These are phyloP conservation scores for Alternaria sp. DNA, from an alignment of 2,329 filamentous ascomycete genomes.

Conservation along the genomic window DNA sequence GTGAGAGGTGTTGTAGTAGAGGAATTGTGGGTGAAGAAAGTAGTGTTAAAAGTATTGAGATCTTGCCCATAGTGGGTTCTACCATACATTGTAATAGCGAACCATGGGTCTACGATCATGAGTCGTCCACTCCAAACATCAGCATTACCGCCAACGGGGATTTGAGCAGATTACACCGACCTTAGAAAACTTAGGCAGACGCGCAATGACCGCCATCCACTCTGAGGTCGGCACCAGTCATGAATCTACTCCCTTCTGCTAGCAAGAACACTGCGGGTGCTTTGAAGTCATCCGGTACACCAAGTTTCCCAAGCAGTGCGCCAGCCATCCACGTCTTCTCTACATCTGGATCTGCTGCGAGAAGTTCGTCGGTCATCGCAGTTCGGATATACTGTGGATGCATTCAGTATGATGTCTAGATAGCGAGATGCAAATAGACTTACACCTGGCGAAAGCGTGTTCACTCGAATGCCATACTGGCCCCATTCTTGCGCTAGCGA, in stretches of 20 bases:
- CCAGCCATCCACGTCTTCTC: conserved; percentile 62
- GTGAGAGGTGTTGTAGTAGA: neutral
- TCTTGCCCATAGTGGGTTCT: neutral
- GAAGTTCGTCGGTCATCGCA: conserved; percentile 44
- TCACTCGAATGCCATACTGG: conserved; percentile 39
- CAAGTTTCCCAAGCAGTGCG: conserved; percentile 61
- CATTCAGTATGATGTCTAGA: neutral
- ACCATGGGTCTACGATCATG: neutral
- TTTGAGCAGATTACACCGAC: neutral
- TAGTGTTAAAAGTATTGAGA: neutral
- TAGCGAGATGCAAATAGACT: neutral
- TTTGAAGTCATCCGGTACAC: conserved; percentile 64
- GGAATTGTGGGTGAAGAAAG: neutral
- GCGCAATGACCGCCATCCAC: conserved; percentile 73
- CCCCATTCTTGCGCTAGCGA: conserved; percentile 22
- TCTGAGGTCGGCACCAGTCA: conserved; percentile 72
- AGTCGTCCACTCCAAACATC: neutral
- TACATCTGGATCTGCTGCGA: conserved; percentile 55
- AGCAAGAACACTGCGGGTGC: conserved; percentile 72
- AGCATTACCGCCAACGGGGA: neutral
- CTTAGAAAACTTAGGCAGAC: conserved; percentile 29
- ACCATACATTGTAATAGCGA: neutral
- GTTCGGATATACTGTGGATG: conserved; percentile 38
- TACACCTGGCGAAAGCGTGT: conserved; percentile 39
- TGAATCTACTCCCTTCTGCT: conserved; percentile 71